A percentile compares a stretch with the other conserved stretches of the same genome.
Conservation (phyloP, 768 basidiomycete genomes). For the Boletus rubescentipes region DNA sequence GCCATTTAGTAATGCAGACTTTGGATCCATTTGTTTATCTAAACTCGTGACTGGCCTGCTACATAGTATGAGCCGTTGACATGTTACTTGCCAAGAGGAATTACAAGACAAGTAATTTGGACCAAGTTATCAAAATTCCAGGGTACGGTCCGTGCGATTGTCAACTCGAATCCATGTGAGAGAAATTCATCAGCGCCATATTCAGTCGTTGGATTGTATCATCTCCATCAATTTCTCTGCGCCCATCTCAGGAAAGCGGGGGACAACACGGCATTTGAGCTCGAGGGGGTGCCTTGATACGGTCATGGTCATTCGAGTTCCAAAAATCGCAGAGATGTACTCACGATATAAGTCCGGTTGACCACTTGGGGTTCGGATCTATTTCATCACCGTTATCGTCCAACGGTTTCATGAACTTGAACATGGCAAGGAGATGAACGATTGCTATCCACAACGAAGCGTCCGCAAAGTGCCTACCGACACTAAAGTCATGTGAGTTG, state of each 20-base stretch:
- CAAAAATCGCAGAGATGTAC: neutral
- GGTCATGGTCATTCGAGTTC: slow-evolving; percentile 1
- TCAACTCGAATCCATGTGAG: neutral
- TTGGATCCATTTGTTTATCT: too few species aligned
- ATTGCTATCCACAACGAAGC: slow-evolving; percentile 34
- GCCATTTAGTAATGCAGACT: too few species aligned
- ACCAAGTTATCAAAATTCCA: neutral
- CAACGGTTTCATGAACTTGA: slow-evolving; percentile 30
- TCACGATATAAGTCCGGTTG: slow-evolving; percentile 31
- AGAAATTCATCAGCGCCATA: neutral
- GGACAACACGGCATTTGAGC: slow-evolving; percentile 29
- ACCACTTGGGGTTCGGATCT: slow-evolving; percentile 26
- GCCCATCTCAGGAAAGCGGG: slow-evolving; percentile 18
- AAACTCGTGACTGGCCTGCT: too few species aligned
- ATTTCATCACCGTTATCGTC: slow-evolving; percentile 27
- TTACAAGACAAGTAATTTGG: neutral
- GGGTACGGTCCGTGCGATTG: neutral
- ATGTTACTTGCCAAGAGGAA: neutral
- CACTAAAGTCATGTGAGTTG: slow-evolving; percentile 16
- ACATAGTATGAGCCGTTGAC: too few species aligned
- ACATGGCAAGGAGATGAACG: slow-evolving; percentile 29
- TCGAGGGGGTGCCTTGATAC: slow-evolving; percentile 27
- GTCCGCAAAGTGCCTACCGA: slow-evolving; percentile 31
- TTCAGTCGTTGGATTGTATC: slow-evolving; percentile 13
- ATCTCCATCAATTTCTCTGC: slow-evolving; percentile 15